Base-by-base conservation (phyloP, 805 yeast species). In the Allodekkera sacchari region DNA sequence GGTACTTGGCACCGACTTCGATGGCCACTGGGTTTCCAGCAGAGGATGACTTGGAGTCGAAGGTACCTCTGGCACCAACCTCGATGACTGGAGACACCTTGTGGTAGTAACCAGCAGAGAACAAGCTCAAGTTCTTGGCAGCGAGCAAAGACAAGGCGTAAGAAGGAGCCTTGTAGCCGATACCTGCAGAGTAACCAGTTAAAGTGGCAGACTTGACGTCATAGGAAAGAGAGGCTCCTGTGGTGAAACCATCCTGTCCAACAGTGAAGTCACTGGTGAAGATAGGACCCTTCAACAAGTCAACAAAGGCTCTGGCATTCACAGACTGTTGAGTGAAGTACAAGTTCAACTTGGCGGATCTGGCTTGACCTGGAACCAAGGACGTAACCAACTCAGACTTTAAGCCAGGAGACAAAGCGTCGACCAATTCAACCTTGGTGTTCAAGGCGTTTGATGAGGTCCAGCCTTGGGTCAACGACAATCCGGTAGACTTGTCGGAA, bases 391-490 rank as follows among this genome's bases (percentile, higher is more conserved):
- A 68, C 65, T 88, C 95, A 49, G 92, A 80, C 71, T 87, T 89
- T 53, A 92, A 74, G 51, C 97, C 96, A 51, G 94, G 95, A 40
- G 96, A 81, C 64, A 89, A 74, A 51, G 85, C 82, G 63, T 88
- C 94, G 38, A 79, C 72, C 53, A 92, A 73, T 70, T 89, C 96
- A 50, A 92, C 72, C 74, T 85, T 89, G 68, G 97, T 83, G 71
- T 76, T 81, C 57, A 92, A 69, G 44, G 81, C 73, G 64, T 89
- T 89, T 62, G 94, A 80, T 51, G 94, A 84, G 68, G 88, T 80
- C 96, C 97, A 88, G 57, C 96, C 95, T 72, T 92, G 97, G 48
- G 96, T 87, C 56, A 92, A 68, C 44, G 96, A 77, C 55, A 92
- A 70, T 44, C 96, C 96, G 41, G 92, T 69, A 42, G 87, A 72